Conservation (phyloP, 2,329 filamentous ascomycete genomes). For the Xylariaceae sp. region DNA sequence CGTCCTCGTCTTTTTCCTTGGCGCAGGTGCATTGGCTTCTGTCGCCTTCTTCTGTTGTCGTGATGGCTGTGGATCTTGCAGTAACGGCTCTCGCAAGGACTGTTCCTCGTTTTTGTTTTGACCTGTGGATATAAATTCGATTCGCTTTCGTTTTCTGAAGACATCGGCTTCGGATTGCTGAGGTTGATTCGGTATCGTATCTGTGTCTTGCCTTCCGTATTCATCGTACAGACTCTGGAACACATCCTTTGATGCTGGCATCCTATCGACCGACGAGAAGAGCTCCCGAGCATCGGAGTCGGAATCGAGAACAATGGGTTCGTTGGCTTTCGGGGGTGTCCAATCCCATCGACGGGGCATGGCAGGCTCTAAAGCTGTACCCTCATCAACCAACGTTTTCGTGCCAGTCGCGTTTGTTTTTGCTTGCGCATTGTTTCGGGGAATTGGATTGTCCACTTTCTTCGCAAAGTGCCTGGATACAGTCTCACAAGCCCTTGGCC, state of each 20-base stretch:
- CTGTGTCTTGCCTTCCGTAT: constrained; percentile 36
- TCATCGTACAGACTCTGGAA: constrained; percentile 43
- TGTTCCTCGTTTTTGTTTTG: constrained; percentile 22
- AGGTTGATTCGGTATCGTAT: constrained; percentile 2
- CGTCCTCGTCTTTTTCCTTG: constrained; percentile 67
- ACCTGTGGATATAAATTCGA: constrained; percentile 43
- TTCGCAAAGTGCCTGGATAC: constrained; percentile 28
- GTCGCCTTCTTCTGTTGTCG: constrained; percentile 27
- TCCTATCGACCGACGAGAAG: constrained; percentile 25
- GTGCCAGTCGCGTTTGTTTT: not conserved
- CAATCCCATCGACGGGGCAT: constrained; percentile 55
- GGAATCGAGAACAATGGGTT: constrained; percentile 27
- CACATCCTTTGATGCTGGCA: constrained; percentile 25
- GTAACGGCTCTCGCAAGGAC: constrained; percentile 30
- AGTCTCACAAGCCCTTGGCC: constrained; percentile 28
- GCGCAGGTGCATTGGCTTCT: constrained; percentile 45
- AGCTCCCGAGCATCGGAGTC: constrained; percentile 33
- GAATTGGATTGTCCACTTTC: constrained; percentile 11
- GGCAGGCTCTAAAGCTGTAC: constrained; percentile 39
- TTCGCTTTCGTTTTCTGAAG: constrained; percentile 52
- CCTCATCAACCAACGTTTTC: not conserved
- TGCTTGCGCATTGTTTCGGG: not conserved
- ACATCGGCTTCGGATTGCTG: constrained; percentile 26
- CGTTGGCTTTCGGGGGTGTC: constrained; percentile 57
- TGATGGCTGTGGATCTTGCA: constrained; percentile 1